Base-by-base conservation (phyloP, 805 yeast species). In the Cyberlindnera saturnus region DNA sequence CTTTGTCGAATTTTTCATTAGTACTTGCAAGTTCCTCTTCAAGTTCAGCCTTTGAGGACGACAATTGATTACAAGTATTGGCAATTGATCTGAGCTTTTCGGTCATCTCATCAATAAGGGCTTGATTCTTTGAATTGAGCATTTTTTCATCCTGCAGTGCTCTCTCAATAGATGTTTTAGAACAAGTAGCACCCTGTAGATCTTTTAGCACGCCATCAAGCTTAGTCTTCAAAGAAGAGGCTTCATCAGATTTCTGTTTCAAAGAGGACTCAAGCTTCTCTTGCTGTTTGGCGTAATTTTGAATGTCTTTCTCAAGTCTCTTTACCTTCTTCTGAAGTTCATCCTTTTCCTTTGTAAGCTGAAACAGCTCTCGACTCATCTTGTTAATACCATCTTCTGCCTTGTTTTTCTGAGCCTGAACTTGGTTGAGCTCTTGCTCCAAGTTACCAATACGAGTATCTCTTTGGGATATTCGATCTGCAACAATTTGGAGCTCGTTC, bases 341-440 rank as follows among this genome's bases (percentile, higher is more conserved):
- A 2, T 74, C 78, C 45, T 81, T 81, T 30, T 78, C 79, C 43
- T 76, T 77, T 0, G 79, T 73, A 35, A 88, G 66, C 38, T 74
- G 74, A 61, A 87, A 76, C 28, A 90, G 66, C 50, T 90, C 98
- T 33, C 91, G 69, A 42, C 82, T 84, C 96, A 90, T 86, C 52
- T 88, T 89, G 58, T 89, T 89, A 40, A 90, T 82, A 4, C 96
- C 97, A 46, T 79, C 82, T 55, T 90, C 96, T 1, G 91, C 85
- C 49, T 75, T 81, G 20, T 70, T 70, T 52, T 79, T 82, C 11
- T 72, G 74, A 1, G 34, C 49, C 1, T 48, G 48, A 6, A 60
- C 40, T 1, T 47, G 56, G 6, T 56, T 52, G 3, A 69, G 47
- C 11, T 62, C 61, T 3, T 49, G 48, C 15, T 54, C 57, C 20